A percentile compares a stretch with the other conserved stretches of the same genome.
phyloP scores from a whole-genome alignment of 163 green algal species.

The Scenedesmus sp. region DNA sequence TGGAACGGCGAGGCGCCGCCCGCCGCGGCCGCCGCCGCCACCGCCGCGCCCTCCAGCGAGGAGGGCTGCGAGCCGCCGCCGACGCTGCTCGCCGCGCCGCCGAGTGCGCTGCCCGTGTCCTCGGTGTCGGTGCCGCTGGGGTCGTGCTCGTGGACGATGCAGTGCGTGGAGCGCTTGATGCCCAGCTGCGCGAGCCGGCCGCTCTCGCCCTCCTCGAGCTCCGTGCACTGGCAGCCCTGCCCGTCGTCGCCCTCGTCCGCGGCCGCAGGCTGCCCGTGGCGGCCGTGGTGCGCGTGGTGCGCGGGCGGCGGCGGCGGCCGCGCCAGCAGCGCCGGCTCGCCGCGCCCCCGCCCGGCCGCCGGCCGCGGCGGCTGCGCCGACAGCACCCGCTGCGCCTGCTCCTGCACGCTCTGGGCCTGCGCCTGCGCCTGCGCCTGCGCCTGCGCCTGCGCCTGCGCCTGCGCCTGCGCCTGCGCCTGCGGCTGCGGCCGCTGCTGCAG shows the following conservation, averaged over 20 bases:
- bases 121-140: slow-evolving; percentile 15
- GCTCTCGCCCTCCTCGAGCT: slow-evolving; percentile 16
- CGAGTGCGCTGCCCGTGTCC: not conserved
- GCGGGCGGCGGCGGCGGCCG: not conserved
- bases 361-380: not conserved
- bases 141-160: slow-evolving; percentile 31
- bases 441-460: slow-evolving; percentile 1
- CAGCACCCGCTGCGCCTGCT: not conserved
- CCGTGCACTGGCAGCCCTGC: not conserved
- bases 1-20: too few relatives aligned
- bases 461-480: slow-evolving; percentile 8
- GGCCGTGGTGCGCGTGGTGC: not conserved
- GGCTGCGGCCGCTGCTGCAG: not conserved
- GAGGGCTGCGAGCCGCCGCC: not conserved
- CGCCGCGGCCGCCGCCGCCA: slow-evolving; percentile 1
- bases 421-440: not conserved
- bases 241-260: not conserved
- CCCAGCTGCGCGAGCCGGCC: not conserved
- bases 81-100: not conserved
- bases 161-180: slow-evolving; percentile 16
- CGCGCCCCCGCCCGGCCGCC: slow-evolving; percentile 2
- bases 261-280: not conserved
- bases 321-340: not conserved
- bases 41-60: not conserved
- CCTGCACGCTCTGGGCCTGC: slow-evolving; percentile 4